Conservation (phyloP, 345 rosid genomes). For the Crucihimalaya himalaica region DNA sequence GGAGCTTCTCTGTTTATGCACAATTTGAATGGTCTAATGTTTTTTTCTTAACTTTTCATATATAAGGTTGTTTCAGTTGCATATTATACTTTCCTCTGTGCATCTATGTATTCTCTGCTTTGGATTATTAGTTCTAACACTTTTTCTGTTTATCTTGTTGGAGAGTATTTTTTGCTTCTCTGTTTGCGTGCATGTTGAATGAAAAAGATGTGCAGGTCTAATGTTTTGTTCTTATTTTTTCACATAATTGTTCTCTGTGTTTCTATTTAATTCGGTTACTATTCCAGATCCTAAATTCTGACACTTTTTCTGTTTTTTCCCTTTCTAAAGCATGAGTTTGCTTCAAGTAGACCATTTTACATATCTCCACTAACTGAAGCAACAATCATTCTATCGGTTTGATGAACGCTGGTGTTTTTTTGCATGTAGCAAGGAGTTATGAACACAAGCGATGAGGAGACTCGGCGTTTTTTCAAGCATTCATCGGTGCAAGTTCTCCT, state of each 20-base stretch:
- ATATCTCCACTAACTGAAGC: background rate
- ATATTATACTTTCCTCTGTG: background rate
- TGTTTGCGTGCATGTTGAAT: background rate
- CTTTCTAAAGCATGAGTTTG: conserved; percentile 11
- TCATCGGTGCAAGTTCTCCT: conserved; percentile 89
- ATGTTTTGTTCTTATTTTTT: background rate
- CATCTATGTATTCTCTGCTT: background rate
- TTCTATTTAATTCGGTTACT: background rate
- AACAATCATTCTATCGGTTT: background rate
- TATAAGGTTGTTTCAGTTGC: background rate
- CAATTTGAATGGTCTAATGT: background rate
- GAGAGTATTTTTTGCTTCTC: background rate
- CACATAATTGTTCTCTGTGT: background rate
- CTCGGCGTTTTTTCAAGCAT: conserved; percentile 83
- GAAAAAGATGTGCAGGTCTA: background rate
- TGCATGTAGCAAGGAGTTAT: conserved; percentile 77
- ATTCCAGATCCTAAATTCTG: background rate
- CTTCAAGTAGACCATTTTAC: background rate
- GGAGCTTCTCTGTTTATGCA: background rate
- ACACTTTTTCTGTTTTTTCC: background rate
- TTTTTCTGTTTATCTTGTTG: background rate
- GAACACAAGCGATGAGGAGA: conserved; percentile 85
- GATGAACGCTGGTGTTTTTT: conserved; percentile 14
- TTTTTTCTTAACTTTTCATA: background rate
- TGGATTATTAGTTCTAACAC: background rate